Evolutionary conservation across 106 monocot species (phyloP).

Genomic region (Dactylorhiza incarnata): DNA sequence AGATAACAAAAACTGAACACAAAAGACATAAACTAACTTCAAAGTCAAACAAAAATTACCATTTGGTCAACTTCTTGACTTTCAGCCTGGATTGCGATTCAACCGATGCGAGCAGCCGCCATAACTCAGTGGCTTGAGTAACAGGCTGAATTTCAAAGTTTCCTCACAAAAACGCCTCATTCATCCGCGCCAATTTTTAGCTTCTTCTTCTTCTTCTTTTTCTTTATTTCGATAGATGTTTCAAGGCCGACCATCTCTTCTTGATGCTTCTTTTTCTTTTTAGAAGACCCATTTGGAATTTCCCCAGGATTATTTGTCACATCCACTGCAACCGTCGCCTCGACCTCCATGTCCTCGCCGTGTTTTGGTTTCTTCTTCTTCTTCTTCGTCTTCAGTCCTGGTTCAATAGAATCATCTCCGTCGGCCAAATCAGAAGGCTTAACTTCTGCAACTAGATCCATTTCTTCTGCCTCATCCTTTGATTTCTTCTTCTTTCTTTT

Average conservation of each 20-base stretch:
- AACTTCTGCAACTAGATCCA: conserved; percentile 31
- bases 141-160: neutral
- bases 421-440: conserved; percentile 13
- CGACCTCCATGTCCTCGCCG: conserved; percentile 3
- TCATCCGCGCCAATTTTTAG: too few relatives aligned
- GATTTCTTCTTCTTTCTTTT: conserved; percentile 80
- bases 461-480: conserved; percentile 20
- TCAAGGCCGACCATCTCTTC: conserved; percentile 19
- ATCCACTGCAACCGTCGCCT: neutral
- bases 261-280: conserved; percentile 44
- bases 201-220: conserved; percentile 68
- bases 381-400: conserved; percentile 40
- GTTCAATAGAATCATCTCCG: conserved; percentile 31
- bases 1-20: neutral
- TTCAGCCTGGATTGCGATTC: neutral
- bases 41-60: neutral
- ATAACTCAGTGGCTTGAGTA: neutral
- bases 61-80: neutral
- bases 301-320: conserved; percentile 12
- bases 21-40: neutral
- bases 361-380: conserved; percentile 74
- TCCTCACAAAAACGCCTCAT: too few relatives aligned
- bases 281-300: conserved; percentile 42
- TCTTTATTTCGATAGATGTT: conserved; percentile 29
- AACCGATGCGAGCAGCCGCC: neutral